phyloP scores from a whole-genome alignment of 2,329 filamentous ascomycete species.

The Trichoderma gracile region DNA sequence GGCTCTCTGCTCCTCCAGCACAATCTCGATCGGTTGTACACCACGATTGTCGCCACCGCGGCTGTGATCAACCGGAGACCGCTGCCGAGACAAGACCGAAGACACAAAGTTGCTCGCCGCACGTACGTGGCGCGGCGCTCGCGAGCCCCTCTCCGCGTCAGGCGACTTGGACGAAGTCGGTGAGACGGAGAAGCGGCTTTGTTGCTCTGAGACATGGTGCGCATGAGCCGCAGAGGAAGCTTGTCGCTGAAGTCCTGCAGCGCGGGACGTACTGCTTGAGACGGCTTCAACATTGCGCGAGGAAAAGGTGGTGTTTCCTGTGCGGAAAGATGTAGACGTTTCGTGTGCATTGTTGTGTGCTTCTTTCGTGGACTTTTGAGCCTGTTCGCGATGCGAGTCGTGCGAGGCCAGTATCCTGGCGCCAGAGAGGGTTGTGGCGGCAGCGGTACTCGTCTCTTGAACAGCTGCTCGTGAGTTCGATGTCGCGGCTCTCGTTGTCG shows the following conservation, averaged over 20 bases:
- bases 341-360: background rate
- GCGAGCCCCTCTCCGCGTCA: background rate
- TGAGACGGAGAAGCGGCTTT: slow-evolving; percentile 25
- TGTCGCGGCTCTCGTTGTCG: slow-evolving; percentile 61
- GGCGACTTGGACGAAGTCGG: slow-evolving; percentile 16
- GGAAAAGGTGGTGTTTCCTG: background rate
- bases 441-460: background rate
- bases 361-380: background rate
- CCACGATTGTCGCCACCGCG: background rate
- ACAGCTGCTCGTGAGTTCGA: slow-evolving; percentile 57
- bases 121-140: slow-evolving; percentile 2
- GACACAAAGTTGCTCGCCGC: slow-evolving; percentile 14
- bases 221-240: background rate
- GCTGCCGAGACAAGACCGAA: slow-evolving; percentile 14
- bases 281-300: background rate
- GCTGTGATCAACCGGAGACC: slow-evolving; percentile 17
- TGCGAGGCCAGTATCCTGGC: background rate
- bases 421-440: background rate
- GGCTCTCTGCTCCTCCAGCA: background rate
- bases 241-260: slow-evolving; percentile 26
- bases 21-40: slow-evolving; percentile 16
- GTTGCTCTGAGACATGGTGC: background rate
- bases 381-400: background rate
- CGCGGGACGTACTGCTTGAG: background rate
- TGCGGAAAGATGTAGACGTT: background rate